phyloP scores from a whole-genome alignment of 345 rosid genomes.

The Rhizophora mangle region DNA sequence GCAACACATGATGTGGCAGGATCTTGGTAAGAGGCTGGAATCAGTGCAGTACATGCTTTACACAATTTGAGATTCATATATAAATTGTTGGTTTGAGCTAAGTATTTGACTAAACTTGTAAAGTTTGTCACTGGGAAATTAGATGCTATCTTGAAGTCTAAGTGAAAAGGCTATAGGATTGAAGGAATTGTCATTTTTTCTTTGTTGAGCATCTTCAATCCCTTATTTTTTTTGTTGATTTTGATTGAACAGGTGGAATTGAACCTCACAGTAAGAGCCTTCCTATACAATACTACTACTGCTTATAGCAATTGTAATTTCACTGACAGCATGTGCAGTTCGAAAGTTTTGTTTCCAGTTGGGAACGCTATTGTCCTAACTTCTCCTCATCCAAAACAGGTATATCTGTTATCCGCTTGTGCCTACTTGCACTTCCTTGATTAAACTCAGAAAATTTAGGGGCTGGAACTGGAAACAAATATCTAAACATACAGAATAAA shows the following conservation, averaged over 20 bases:
- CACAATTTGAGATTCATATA: not conserved
- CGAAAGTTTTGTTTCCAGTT: constrained; percentile 55
- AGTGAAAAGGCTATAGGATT: no score
- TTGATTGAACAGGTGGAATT: constrained; percentile 57
- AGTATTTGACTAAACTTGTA: not conserved
- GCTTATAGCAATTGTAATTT: constrained; percentile 82
- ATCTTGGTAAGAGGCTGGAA: not conserved
- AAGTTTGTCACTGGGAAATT: not conserved
- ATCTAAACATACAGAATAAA: not conserved
- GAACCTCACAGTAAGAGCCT: constrained; percentile 48
- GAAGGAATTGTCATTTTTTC: not conserved
- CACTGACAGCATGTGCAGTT: constrained; percentile 45
- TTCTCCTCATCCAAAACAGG: constrained; percentile 65
- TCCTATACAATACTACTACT: constrained; percentile 64
- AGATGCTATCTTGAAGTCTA: not conserved
- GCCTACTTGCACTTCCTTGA: no score
- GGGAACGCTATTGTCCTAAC: constrained; percentile 64
- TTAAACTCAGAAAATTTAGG: not conserved
- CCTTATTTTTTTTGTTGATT: constrained; percentile 13
- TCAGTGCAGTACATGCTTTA: no score
- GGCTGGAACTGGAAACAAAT: not conserved
- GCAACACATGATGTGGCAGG: not conserved
- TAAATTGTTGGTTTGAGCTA: not conserved
- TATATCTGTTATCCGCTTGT: constrained; percentile 17
- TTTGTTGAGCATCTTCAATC: constrained; percentile 1